These are phyloP conservation scores for Candida sojae DNA, from an alignment of 1,139 yeast species.

Conservation along the genomic window DNA sequence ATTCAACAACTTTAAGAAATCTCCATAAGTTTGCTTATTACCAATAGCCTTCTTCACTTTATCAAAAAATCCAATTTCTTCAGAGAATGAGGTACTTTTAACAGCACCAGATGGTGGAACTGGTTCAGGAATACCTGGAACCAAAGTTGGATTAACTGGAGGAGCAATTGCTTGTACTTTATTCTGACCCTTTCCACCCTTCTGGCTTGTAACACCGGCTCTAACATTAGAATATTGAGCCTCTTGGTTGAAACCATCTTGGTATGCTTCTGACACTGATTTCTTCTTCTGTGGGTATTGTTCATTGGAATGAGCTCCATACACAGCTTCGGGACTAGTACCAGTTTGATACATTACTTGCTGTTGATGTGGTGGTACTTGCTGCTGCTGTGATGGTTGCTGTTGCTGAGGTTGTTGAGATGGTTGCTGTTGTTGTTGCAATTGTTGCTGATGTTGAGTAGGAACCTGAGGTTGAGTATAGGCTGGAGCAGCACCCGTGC, in stretches of 20 bases:
- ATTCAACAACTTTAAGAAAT: constrained; percentile 83
- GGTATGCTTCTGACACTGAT: constrained; percentile 32
- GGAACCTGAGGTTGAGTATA: constrained; percentile 5
- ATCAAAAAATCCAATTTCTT: constrained; percentile 89
- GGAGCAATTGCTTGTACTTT: constrained; percentile 20
- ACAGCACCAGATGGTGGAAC: constrained; percentile 60
- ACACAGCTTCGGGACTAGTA: constrained; percentile 17
- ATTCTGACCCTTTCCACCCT: constrained; percentile 9
- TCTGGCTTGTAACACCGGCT: constrained; percentile 22
- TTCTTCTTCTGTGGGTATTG: constrained; percentile 26
- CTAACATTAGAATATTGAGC: constrained; percentile 59
- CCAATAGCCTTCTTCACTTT: constrained; percentile 89
- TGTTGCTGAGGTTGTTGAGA: not conserved
- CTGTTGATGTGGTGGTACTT: constrained; percentile 12
- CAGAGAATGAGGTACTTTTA: constrained; percentile 64
- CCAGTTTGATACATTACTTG: constrained; percentile 17
- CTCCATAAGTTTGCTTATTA: constrained; percentile 86
- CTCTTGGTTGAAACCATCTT: constrained; percentile 45
- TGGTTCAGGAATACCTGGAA: constrained; percentile 88
- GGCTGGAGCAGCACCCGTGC: constrained; percentile 25
- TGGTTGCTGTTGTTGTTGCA: not conserved
- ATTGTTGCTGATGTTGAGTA: constrained; percentile 1
- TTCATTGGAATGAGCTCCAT: constrained; percentile 14
- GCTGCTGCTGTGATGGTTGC: constrained; percentile 7
- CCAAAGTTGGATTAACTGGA: constrained; percentile 60